Evolutionary conservation across 192 early-diverging fungal species (phyloP), one percentile per base, ranked within the genome.

Genomic region (Borealophlyctis nickersoniae): DNA sequence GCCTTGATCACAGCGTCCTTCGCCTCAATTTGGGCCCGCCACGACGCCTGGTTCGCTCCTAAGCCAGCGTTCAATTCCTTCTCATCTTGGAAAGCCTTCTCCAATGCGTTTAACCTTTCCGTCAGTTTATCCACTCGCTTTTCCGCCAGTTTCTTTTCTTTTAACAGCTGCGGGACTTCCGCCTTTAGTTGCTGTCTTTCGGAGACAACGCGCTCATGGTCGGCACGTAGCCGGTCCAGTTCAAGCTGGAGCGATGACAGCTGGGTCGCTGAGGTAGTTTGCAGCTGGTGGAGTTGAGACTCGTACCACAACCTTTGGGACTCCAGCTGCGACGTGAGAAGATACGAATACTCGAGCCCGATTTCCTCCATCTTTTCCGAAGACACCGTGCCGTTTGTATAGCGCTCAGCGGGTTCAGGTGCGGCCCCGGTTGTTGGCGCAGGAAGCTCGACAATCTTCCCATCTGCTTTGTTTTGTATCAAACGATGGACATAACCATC

Each of bases 401-500:
- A 22, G 36, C 16, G 33, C 4, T 31, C 61, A 23, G 22, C 49
- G 27, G 49, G 16, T 62, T 57, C 71, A 7, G 48, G 36, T 26
- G 58, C 39, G 26, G 35, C 36, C 32, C 26, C 19, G 2, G 53
- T 45, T 5, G 60, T 35, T 63, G 51, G 93, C 75, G 76, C 70
- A 16, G 71, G 73, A 29, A 98, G 69, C 56, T 97, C 94, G 16
- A 98, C 93, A 16, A 99, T 65, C 65, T 96, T 96, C 14, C 94
- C 94, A 62, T 96, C 95, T 0, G 82, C 73, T 48, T 81, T 89
- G 72, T 93, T 96, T 67, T 96, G 95, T 50, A 98, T 86, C 66
- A 98, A 58, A 3, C 95, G 86, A 72, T 99, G 96, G 7, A 99
- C 94, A 67, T 98, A 89, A 49, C 92, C 95, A 69, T 99, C 96